Conservation (phyloP, 2,329 filamentous ascomycete genomes). For the Colletotrichum limetticola region DNA sequence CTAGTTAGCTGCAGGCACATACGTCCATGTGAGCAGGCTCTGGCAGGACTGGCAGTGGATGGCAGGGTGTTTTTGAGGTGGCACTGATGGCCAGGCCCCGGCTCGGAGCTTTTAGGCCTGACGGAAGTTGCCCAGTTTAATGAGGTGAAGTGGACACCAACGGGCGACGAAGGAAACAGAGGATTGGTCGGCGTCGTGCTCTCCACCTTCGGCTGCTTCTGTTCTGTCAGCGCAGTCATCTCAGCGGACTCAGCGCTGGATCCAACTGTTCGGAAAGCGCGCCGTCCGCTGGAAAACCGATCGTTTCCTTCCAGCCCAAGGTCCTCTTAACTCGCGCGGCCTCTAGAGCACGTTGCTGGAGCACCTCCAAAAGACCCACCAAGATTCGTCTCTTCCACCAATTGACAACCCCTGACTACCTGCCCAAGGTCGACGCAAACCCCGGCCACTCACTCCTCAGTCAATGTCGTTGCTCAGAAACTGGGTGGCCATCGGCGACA, state of each 20-base stretch:
- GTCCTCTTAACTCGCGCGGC: background rate
- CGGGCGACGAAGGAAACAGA: background rate
- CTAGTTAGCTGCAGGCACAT: slow-evolving; percentile 18
- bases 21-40: slow-evolving; percentile 9
- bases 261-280: slow-evolving; percentile 7
- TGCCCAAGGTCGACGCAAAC: background rate
- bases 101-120: slow-evolving; percentile 28
- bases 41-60: slow-evolving; percentile 8
- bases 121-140: background rate
- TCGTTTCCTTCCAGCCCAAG: background rate
- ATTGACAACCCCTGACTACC: background rate
- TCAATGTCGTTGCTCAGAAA: background rate
- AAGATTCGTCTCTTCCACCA: background rate
- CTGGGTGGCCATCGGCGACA: background rate
- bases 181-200: background rate
- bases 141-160: slow-evolving; percentile 17
- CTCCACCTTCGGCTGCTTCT: background rate
- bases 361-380: background rate
- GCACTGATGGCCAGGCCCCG: background rate
- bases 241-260: slow-evolving; percentile 11
- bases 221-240: background rate
- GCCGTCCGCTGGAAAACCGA: slow-evolving; percentile 24
- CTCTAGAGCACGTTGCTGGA: background rate
- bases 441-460: background rate
- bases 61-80: slow-evolving; percentile 2